Base-by-base conservation (phyloP, 805 yeast genomes). In the Wickerhamiella lipophila region DNA sequence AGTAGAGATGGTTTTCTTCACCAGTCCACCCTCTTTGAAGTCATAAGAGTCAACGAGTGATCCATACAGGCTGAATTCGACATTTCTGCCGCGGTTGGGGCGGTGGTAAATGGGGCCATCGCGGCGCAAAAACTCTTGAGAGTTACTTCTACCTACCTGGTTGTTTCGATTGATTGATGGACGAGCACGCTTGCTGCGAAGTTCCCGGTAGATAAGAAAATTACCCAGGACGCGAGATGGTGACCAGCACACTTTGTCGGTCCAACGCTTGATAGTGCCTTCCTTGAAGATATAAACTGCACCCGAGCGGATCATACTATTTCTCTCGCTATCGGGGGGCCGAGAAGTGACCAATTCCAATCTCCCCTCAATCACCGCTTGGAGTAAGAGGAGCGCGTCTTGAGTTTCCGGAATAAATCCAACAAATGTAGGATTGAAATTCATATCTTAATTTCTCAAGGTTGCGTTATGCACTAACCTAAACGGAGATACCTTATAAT, bases 201-300 rank as follows among this genome's bases (percentile, higher is more conserved):
- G 62, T 60, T 87, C 94, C 23, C 94, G 74, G 63, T 88, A 88
- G 9, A 88, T 79, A 29, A 88, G 68, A 57, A 88, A 88, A 51
- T 92, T 71, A 5, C 95, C 95, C 23, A 86, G 70, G 35, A 88
- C 86, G 44, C 96, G 70, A 1, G 94, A 81, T 0, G 96, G 95
- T 2, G 88, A 78, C 97, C 97, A 88, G 12, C 88, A 71, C 12
- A 84, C 76, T n/a, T 96, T 95, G 60, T 88, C 97, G 1, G 97
- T 88, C 97, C 97, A 88, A 51, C 97, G 71, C 61, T 83, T 83
- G 52, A 88, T 87, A 2, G 89, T 87, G 55, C 82, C 85, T 63
- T 88, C 95, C 43, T 81, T 75, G 59, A 88, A 87, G 1, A 89
- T 85, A 64, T 88, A 87, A 1, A 86, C 78, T 55, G 78, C 77